Evolutionary conservation across 179 eudicot species (phyloP).

Genomic region (Silene noctiflora): DNA sequence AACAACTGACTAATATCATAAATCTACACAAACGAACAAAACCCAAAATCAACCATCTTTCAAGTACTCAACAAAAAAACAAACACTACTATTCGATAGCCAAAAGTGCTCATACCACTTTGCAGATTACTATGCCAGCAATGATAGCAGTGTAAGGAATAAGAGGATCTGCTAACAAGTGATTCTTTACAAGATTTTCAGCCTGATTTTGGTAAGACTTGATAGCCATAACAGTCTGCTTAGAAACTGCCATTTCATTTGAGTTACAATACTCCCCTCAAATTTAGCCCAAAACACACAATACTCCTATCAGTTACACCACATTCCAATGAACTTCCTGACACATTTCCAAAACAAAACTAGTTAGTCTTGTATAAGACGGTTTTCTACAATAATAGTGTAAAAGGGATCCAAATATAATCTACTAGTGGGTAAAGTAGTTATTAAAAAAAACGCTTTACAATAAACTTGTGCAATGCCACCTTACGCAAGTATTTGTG

Average conservation of each 20-base stretch:
- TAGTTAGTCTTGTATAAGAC: too few species aligned
- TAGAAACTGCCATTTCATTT: slow-evolving; percentile 48
- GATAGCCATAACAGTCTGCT: slow-evolving; percentile 48
- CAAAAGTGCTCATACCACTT: slow-evolving; percentile 31
- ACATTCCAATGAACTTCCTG: slow-evolving; percentile 12
- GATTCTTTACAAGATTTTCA: slow-evolving; percentile 61
- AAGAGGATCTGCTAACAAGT: slow-evolving; percentile 71
- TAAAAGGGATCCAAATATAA: too few species aligned
- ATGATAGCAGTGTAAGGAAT: slow-evolving; percentile 84
- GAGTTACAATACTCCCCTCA: background rate
- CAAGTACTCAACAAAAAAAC: background rate
- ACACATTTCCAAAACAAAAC: background rate
- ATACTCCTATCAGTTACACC: background rate
- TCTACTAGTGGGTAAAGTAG: too few species aligned
- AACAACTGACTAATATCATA: slow-evolving; percentile 47
- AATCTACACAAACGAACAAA: background rate
- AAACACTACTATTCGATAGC: background rate
- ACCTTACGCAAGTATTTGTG: too few species aligned
- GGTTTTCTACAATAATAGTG: too few species aligned
- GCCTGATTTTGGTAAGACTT: slow-evolving; percentile 85
- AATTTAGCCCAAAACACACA: background rate
- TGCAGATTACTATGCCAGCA: slow-evolving; percentile 47
- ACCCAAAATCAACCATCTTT: slow-evolving; percentile 18
- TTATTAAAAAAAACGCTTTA: too few species aligned
- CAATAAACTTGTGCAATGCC: too few species aligned